Evolutionary conservation across 2,329 filamentous ascomycete species (phyloP).

Genomic region (Sclerotinia subarctica): DNA sequence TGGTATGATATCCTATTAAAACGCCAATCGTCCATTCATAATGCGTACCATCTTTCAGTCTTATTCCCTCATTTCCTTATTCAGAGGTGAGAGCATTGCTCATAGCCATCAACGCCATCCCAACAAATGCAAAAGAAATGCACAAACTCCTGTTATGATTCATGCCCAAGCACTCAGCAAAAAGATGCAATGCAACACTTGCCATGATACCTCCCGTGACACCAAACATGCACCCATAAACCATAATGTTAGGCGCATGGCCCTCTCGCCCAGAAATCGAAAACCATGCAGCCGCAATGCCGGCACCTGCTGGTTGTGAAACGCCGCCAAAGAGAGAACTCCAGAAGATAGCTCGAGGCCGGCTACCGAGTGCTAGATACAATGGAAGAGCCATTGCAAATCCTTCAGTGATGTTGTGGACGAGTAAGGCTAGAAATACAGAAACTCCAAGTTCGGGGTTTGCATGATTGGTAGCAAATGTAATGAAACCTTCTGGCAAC

Average conservation of each 20-base stretch:
- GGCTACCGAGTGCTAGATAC: constrained; percentile 83
- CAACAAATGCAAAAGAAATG: constrained; percentile 75
- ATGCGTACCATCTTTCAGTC: constrained; percentile 5
- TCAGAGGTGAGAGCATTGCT: constrained; percentile 77
- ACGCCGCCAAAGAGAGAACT: constrained; percentile 79
- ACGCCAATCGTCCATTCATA: constrained; percentile 14
- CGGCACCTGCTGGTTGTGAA: constrained; percentile 83
- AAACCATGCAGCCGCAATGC: constrained; percentile 82
- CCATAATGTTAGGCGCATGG: constrained; percentile 51
- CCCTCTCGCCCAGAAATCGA: constrained; percentile 58
- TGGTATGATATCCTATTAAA: constrained; percentile 16
- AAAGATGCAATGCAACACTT: constrained; percentile 83
- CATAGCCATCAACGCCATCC: constrained; percentile 83
- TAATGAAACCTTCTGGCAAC: constrained; percentile 83
- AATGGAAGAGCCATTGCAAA: constrained; percentile 91
- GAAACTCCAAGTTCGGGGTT: constrained; percentile 84
- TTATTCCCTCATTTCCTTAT: background rate
- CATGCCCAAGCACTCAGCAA: constrained; percentile 79
- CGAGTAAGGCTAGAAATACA: constrained; percentile 92
- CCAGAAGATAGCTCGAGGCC: constrained; percentile 79
- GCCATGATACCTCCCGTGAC: constrained; percentile 93
- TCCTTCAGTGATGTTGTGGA: constrained; percentile 97
- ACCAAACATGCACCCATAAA: constrained; percentile 81
- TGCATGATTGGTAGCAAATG: constrained; percentile 95
- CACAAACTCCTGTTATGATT: constrained; percentile 76